A percentile compares a stretch with the other conserved stretches of the same genome.
These are phyloP conservation scores for Cenchrus purpureus DNA, from an alignment of 176 grass and related monocot species.

Conservation along the genomic window DNA sequence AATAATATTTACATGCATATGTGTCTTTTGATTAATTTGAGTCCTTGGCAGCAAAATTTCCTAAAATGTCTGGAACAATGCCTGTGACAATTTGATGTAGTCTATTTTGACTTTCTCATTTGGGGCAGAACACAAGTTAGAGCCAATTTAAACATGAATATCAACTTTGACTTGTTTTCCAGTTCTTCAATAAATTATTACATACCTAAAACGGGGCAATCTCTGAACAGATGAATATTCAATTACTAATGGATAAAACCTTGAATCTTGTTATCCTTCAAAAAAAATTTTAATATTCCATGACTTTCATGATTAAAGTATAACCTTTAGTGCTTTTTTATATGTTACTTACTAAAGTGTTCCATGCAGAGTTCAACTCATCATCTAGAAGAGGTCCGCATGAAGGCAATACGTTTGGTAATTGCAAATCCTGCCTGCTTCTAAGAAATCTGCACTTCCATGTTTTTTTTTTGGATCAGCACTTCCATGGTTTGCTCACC, in stretches of 20 bases:
- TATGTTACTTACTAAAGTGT: conserved; percentile 44
- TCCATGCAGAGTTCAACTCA: conserved; percentile 81
- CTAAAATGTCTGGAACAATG: background rate
- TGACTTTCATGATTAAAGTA: conserved; percentile 25
- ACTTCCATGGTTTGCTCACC: conserved; percentile 21
- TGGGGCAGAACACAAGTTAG: conserved; percentile 3
- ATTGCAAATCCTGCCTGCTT: conserved; percentile 29
- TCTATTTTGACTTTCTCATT: conserved; percentile 22
- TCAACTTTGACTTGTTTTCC: background rate
- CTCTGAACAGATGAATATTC: conserved; percentile 9
- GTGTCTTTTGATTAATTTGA: conserved; percentile 12
- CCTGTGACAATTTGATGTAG: background rate
- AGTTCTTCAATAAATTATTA: conserved; percentile 14
- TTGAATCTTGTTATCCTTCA: conserved; percentile 7
- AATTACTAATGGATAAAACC: conserved; percentile 20
- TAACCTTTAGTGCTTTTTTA: conserved; percentile 32
- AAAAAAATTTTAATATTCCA: background rate
- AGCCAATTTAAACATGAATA: conserved; percentile 6
- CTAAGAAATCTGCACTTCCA: background rate
- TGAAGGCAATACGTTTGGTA: conserved; percentile 99
- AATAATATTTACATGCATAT: conserved; percentile 27
- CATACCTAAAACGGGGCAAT: conserved; percentile 9
- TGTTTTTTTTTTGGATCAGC: background rate
- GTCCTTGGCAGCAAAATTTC: conserved; percentile 18
- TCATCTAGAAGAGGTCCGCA: conserved; percentile 81